Evolutionary conservation across 306 rosid genomes (phyloP).

Genomic region (Cicer judaicum): DNA sequence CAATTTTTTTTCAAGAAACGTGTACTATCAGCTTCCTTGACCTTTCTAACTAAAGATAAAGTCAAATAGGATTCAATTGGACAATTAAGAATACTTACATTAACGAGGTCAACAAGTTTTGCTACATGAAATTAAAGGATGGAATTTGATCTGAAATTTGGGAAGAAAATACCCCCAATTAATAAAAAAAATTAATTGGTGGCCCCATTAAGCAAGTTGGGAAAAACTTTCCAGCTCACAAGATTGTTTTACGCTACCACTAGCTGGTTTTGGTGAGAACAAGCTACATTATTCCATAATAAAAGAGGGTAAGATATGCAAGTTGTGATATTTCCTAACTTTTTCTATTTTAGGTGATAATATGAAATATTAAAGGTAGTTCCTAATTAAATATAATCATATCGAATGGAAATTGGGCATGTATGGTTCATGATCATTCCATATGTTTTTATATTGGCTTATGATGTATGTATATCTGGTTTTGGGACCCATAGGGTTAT

Average conservation of each 20-base stretch:
- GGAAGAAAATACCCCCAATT: too few species aligned
- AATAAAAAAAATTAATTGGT: background rate
- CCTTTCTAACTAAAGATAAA: too few species aligned
- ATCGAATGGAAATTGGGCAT: slow-evolving; percentile 4
- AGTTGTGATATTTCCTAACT: slow-evolving; percentile 41
- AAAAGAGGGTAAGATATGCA: slow-evolving; percentile 32
- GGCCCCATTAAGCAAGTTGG: slow-evolving; percentile 46
- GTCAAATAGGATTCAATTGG: too few species aligned
- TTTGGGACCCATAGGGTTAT: slow-evolving; percentile 6
- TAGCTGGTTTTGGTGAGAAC: slow-evolving; percentile 34
- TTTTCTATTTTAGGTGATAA: slow-evolving; percentile 22
- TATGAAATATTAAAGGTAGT: background rate
- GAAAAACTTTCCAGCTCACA: slow-evolving; percentile 46
- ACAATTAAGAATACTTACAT: too few species aligned
- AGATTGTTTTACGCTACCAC: slow-evolving; percentile 40
- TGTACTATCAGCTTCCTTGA: too few species aligned
- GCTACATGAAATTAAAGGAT: too few species aligned
- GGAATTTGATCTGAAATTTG: too few species aligned
- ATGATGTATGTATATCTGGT: slow-evolving; percentile 13
- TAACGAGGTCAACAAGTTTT: too few species aligned
- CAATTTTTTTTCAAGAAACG: too few species aligned
- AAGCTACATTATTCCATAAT: slow-evolving; percentile 50
- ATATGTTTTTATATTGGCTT: slow-evolving; percentile 16
- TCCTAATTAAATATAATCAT: slow-evolving; percentile 24
- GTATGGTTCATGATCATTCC: slow-evolving; percentile 8